Evolutionary conservation across 352 stramenopile genomes (phyloP).

Genomic region (Phytophthora chlamydospora): DNA sequence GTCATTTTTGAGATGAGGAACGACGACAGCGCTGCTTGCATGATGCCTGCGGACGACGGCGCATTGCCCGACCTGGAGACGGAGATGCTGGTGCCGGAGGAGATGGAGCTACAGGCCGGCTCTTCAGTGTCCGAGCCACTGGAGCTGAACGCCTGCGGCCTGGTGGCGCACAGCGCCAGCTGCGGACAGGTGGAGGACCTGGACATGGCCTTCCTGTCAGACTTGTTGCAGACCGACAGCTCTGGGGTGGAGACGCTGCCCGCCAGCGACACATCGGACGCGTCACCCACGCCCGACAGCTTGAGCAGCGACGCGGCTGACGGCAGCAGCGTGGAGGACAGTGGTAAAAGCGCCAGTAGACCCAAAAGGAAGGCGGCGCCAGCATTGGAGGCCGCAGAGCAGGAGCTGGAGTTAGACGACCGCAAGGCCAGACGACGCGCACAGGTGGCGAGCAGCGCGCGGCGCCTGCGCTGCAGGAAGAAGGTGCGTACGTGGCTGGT

Average conservation of each 20-base stretch:
- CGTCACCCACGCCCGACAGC: constrained; percentile 6
- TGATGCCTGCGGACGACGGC: not conserved
- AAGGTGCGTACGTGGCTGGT: constrained; percentile 32
- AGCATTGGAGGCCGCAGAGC: constrained; percentile 13
- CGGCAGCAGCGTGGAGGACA: constrained; percentile 13
- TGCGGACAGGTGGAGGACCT: constrained; percentile 23
- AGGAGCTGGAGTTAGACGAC: constrained; percentile 28
- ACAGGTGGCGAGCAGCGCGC: constrained; percentile 55
- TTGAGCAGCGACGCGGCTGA: constrained; percentile 11
- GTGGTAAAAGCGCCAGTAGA: not conserved
- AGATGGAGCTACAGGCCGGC: constrained; percentile 22
- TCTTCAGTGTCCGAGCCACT: constrained; percentile 16
- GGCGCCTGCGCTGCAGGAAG: constrained; percentile 52
- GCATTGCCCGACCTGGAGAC: too few relatives aligned
- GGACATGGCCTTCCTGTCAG: constrained; percentile 37
- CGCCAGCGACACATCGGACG: constrained; percentile 1
- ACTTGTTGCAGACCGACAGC: constrained; percentile 23
- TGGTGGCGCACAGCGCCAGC: not conserved
- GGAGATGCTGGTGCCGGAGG: constrained; percentile 25
- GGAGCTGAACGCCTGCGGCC: constrained; percentile 16
- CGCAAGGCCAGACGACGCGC: constrained; percentile 47
- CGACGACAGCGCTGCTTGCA: not conserved
- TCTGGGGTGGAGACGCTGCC: not conserved
- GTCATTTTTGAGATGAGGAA: constrained; percentile 4
- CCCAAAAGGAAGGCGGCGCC: constrained; percentile 17